Percentiles rank a stretch among this genome's conserved stretches.
phyloP scores from a whole-genome alignment of 78 protist genomes.

The Speleostelium caveatum region DNA sequence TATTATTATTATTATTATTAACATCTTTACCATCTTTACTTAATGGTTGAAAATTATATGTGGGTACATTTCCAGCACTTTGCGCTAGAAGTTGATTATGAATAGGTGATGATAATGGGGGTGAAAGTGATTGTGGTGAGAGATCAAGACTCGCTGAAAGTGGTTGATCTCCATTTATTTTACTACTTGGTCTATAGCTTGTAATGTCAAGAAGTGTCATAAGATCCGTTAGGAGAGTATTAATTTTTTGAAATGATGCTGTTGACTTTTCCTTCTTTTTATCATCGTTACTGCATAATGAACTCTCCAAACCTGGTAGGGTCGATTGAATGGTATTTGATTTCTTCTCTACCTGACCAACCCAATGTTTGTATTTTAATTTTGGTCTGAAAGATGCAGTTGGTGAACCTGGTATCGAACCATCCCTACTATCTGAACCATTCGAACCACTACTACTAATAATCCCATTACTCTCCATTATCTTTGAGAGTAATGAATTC shows the following conservation, averaged over 20 bases:
- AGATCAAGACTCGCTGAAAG: background rate
- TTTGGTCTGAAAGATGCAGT: conserved; percentile 16
- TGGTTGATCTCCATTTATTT: too few relatives aligned
- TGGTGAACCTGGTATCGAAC: too few relatives aligned
- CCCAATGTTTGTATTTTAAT: conserved; percentile 74
- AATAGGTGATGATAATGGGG: background rate
- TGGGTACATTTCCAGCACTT: background rate
- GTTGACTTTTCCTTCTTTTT: conserved; percentile 48
- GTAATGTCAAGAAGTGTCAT: conserved; percentile 13
- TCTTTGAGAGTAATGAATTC: conserved; percentile 31
- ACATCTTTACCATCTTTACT: background rate
- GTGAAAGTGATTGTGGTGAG: background rate
- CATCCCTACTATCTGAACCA: background rate
- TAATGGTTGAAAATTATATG: background rate
- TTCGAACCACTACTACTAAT: background rate
- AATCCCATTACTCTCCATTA: conserved; percentile 15
- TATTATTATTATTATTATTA: background rate
- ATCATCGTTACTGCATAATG: conserved; percentile 1
- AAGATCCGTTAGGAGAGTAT: background rate
- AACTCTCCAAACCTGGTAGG: conserved; percentile 17
- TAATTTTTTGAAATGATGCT: conserved; percentile 11
- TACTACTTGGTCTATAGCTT: conserved; percentile 30
- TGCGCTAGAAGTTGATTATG: background rate
- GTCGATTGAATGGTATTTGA: background rate
- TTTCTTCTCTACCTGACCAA: conserved; percentile 41